Evolutionary conservation across 2,329 filamentous ascomycete species (phyloP).

Genomic region (Talaromyces sp.): DNA sequence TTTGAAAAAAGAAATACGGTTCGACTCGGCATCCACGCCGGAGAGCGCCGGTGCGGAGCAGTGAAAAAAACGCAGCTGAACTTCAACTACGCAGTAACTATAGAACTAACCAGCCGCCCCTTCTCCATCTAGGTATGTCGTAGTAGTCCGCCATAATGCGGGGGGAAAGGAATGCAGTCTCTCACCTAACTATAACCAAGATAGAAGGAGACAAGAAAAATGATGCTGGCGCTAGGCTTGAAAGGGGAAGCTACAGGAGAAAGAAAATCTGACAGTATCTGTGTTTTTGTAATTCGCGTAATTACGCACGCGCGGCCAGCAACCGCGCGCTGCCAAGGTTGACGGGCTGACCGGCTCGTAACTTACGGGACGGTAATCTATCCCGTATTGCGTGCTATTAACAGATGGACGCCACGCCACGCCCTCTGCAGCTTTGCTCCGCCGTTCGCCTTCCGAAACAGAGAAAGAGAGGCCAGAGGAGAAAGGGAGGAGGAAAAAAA

Average conservation of each 20-base stretch:
- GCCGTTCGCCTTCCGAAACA: constrained; percentile 1
- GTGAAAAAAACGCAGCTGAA: background rate
- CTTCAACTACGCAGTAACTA: too few species aligned
- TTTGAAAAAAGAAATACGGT: background rate
- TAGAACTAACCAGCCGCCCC: background rate
- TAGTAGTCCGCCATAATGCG: background rate
- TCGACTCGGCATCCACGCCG: background rate
- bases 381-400: background rate
- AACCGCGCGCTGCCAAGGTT: background rate
- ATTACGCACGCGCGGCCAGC: background rate
- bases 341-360: background rate
- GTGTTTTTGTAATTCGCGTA: background rate
- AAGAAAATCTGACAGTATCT: background rate
- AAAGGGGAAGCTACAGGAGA: background rate
- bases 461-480: background rate
- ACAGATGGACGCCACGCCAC: background rate
- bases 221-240: background rate
- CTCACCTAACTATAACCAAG: too few species aligned
- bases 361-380: background rate
- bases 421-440: background rate
- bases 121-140: too few species aligned
- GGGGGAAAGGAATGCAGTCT: background rate
- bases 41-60: background rate
- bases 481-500: constrained; percentile 1
- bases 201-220: background rate